Evolutionary conservation across 2,329 filamentous ascomycete genomes (phyloP).

Genomic region (Trichoderma sp.): DNA sequence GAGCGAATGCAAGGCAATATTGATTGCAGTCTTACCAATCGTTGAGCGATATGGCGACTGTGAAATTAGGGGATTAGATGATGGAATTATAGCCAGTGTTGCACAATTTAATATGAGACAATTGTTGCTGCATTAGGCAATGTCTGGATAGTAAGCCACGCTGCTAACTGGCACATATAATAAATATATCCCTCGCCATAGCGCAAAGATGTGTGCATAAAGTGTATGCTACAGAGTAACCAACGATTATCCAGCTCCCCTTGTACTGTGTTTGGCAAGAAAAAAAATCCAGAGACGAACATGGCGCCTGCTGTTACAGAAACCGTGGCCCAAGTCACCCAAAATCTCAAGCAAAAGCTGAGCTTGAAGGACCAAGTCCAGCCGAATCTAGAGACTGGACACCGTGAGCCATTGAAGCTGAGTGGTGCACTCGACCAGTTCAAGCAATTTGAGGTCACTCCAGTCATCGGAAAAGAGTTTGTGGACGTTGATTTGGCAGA

Average conservation of each 20-base stretch:
- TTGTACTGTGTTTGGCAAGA: not conserved
- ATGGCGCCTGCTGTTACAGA: constrained; percentile 24
- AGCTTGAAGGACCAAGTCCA: not conserved
- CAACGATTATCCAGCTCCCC: no score
- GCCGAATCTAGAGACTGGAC: constrained; percentile 2
- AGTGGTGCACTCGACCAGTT: constrained; percentile 42
- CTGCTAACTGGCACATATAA: not conserved
- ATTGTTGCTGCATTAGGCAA: not conserved
- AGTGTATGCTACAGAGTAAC: not conserved
- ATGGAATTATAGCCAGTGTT: constrained; percentile 26
- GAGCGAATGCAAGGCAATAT: not conserved
- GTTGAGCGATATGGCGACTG: not conserved
- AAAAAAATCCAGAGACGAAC: not conserved
- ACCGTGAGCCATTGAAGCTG: constrained; percentile 23
- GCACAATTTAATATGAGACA: constrained; percentile 5
- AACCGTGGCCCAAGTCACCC: constrained; percentile 4
- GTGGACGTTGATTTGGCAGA: constrained; percentile 42
- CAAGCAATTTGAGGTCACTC: constrained; percentile 48
- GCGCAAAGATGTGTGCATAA: not conserved
- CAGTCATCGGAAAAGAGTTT: constrained; percentile 56
- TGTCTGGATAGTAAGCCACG: not conserved
- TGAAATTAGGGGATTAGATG: constrained; percentile 1
- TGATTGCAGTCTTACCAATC: constrained; percentile 15
- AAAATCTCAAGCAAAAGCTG: constrained; percentile 17
- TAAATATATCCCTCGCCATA: not conserved